These are phyloP conservation scores for Talaromyces thailandensis DNA, from an alignment of 495 filamentous ascomycete species.

Conservation along the genomic window DNA sequence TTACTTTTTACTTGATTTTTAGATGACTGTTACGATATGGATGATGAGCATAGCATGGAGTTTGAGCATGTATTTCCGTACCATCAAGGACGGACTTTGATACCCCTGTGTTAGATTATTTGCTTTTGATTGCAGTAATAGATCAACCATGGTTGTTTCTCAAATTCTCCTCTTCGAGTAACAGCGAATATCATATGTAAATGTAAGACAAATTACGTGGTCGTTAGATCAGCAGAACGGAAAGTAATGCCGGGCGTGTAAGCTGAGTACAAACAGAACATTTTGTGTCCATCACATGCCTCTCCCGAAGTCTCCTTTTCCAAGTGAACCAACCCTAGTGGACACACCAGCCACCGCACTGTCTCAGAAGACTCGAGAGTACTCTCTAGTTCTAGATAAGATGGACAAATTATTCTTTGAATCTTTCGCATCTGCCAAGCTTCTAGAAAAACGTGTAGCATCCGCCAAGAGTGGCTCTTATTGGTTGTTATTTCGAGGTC, in stretches of 20 bases:
- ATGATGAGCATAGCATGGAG: conserved; percentile 1
- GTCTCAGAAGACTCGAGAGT: background rate
- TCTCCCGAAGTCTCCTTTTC: background rate
- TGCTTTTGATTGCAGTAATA: background rate
- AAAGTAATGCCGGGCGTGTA: background rate
- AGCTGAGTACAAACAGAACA: too few species aligned
- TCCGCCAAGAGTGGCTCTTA: background rate
- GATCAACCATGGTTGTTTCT: background rate
- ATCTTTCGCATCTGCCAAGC: background rate
- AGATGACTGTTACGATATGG: background rate
- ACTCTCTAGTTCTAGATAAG: background rate
- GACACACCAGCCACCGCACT: background rate
- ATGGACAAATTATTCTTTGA: background rate
- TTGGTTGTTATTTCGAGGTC: background rate
- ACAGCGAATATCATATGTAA: background rate
- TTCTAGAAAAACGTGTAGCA: background rate
- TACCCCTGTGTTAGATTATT: conserved; percentile 1
- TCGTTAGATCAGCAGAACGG: background rate
- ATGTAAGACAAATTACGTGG: background rate
- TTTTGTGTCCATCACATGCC: background rate
- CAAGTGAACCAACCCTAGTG: background rate
- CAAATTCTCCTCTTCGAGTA: background rate
- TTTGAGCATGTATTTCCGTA: background rate
- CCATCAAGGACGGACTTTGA: background rate
- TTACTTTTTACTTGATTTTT: background rate